Evolutionary conservation across 202 grass and related monocot species (phyloP), one percentile per base, ranked within the genome.

Genomic region (Zoysia matrella): DNA sequence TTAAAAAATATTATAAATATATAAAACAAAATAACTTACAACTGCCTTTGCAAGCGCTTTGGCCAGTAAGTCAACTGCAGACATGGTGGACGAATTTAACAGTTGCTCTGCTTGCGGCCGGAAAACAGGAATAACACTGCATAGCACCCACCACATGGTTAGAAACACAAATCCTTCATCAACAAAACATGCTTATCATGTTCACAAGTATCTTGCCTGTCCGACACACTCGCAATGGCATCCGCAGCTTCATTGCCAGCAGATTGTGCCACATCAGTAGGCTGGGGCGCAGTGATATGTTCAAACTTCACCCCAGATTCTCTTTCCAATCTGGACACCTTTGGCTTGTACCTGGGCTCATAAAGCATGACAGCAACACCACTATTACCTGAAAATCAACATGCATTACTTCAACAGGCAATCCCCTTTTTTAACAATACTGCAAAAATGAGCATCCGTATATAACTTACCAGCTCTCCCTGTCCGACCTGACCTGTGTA

Each of bases 1-100:
- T 30, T 30, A 30, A 30, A 30, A 30, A 30, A 30, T 30, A 30
- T 7, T 13, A 67, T 11, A 53, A 69, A 12, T 10, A 12, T 12
- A 57, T 11, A 80, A 0, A 67, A 42, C 7, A 47, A 54, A 40
- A 74, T 63, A 58, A 86, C 91, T 90, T 92, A 99, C 96, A 72
- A 92, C 96, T 66, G 96, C 93, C 75, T 94, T 99, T 42, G 96
- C 96, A 62, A 99, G 91, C 77, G 96, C 96, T 77, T 99, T 99
- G 53, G 96, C 93, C 48, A 99, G 78, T 45, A 99, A 88, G 75
- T 92, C 93, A 7, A 90, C 91, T 56, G 93, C 76, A 3, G 89
- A 76, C 85, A 94, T 84, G 2, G 72, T 88, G 8, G 93, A 99
- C 47, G 87, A 89, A 75, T 39, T 99, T 45, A 99, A 64, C 13